Conservation (phyloP, 75 land plant genomes). For the Sequoia sempervirens region DNA sequence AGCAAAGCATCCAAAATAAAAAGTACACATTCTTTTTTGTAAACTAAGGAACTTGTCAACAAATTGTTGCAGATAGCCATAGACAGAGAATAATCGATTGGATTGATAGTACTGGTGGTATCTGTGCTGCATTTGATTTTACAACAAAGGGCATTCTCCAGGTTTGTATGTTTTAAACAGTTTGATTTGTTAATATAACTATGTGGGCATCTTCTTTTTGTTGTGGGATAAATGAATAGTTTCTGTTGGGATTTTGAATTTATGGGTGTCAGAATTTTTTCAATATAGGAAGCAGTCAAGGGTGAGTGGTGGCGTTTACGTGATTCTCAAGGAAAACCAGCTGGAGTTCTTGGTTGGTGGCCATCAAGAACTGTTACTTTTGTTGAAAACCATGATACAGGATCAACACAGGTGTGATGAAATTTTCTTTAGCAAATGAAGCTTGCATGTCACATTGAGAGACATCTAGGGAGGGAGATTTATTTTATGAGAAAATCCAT, state of each 20-base stretch:
- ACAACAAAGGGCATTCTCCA: slow-evolving; percentile 93
- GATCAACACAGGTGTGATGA: slow-evolving; percentile 76
- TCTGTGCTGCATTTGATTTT: slow-evolving; percentile 82
- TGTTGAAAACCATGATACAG: slow-evolving; percentile 91
- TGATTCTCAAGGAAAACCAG: slow-evolving; percentile 71
- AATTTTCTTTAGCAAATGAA: neutral
- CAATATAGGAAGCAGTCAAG: slow-evolving; percentile 62
- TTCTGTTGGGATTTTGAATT: neutral
- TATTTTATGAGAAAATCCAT: neutral
- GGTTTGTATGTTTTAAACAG: slow-evolving; percentile 27
- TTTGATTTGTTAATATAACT: neutral
- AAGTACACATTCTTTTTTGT: neutral
- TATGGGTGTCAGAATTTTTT: neutral
- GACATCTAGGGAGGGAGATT: neutral
- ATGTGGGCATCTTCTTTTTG: neutral
- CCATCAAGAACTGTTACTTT: slow-evolving; percentile 89
- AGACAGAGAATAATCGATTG: slow-evolving; percentile 81
- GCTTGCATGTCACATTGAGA: neutral
- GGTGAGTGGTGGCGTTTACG: slow-evolving; percentile 80
- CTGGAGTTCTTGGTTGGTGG: slow-evolving; percentile 90
- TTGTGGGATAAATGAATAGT: neutral
- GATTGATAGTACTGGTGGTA: slow-evolving; percentile 73
- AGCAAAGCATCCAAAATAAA: neutral
- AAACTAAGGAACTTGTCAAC: neutral
- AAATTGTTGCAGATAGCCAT: slow-evolving; percentile 61